Conservation (phyloP, 2,329 filamentous ascomycete species). For the Diplodia sapinea region DNA sequence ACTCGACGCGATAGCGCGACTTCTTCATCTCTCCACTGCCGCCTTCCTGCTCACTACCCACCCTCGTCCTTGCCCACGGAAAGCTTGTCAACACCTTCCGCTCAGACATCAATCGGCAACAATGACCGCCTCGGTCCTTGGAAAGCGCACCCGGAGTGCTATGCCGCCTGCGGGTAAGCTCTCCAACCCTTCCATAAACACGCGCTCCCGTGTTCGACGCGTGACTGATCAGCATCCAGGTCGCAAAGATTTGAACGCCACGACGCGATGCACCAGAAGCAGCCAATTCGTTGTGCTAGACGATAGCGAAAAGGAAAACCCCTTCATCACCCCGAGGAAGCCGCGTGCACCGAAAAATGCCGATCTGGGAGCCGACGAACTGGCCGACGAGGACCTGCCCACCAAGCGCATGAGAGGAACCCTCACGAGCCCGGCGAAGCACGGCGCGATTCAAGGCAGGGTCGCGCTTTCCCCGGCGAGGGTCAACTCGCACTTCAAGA, state of each 20-base stretch:
- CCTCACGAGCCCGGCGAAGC: conserved; percentile 56
- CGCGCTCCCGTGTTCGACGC: conserved; percentile 37
- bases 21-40: conserved; percentile 25
- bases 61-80: conserved; percentile 6
- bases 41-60: conserved; percentile 3
- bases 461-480: conserved; percentile 54
- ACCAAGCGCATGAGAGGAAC: conserved; percentile 43
- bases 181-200: conserved; percentile 36
- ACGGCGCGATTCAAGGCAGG: conserved; percentile 48
- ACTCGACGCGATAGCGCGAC: conserved; percentile 21
- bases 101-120: background rate
- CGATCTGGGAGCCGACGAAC: conserved; percentile 54
- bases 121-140: conserved; percentile 46
- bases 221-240: conserved; percentile 22
- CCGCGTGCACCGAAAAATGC: conserved; percentile 42
- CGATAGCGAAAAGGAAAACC: conserved; percentile 73
- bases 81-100: conserved; percentile 3
- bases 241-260: conserved; percentile 18
- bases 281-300: conserved; percentile 55
- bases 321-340: conserved; percentile 52
- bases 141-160: conserved; percentile 48
- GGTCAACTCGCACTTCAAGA: conserved; percentile 53
- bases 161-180: conserved; percentile 33
- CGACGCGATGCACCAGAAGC: conserved; percentile 47
- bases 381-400: conserved; percentile 42